phyloP scores from a whole-genome alignment of 352 stramenopile genomes.

The Pythium volutum region DNA sequence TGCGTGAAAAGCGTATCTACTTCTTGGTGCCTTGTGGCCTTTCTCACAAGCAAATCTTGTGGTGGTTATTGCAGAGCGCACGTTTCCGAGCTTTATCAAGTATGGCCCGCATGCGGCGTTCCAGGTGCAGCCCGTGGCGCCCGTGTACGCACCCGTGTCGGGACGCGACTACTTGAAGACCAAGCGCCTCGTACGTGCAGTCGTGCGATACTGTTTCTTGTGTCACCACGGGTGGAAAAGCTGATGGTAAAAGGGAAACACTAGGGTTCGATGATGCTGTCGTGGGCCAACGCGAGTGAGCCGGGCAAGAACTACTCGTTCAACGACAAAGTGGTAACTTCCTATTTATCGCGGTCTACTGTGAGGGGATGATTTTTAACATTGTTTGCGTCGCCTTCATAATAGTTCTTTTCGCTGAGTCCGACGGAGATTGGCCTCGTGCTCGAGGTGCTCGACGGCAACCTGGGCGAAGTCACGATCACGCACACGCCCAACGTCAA shows the following conservation, averaged over 20 bases:
- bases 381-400: neutral
- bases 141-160: constrained; percentile 49
- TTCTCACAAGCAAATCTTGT: neutral
- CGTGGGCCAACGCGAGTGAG: constrained; percentile 70
- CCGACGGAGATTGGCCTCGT: constrained; percentile 74
- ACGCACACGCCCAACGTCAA: constrained; percentile 83
- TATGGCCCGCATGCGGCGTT: constrained; percentile 77
- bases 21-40: neutral
- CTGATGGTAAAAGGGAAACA: neutral
- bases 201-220: neutral
- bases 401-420: constrained; percentile 78
- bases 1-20: neutral
- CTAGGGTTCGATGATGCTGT: constrained; percentile 81
- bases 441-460: constrained; percentile 71
- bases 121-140: constrained; percentile 62
- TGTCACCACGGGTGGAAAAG: neutral
- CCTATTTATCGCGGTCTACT: too few relatives aligned
- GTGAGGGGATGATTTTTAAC: too few relatives aligned
- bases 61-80: constrained; percentile 29
- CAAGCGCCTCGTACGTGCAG: constrained; percentile 56
- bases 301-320: constrained; percentile 68
- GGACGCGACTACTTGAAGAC: constrained; percentile 77
- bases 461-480: constrained; percentile 59
- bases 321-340: constrained; percentile 71
- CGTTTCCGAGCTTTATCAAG: constrained; percentile 73